Evolutionary conservation across 148 eudicot genomes (phyloP).

Genomic region (Diospyros kaki): DNA sequence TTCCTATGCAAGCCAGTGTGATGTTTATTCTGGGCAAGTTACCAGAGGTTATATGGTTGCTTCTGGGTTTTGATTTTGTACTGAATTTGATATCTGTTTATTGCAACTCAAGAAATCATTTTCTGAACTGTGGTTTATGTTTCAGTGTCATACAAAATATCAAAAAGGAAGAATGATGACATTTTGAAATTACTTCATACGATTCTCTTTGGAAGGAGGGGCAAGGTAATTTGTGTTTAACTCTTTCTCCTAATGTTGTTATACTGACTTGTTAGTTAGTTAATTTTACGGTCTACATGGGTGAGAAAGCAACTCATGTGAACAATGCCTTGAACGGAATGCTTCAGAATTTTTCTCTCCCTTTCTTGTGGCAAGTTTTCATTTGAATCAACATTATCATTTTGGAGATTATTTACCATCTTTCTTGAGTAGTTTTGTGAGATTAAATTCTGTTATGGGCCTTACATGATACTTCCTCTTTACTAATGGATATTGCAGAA

Average conservation of each 20-base stretch:
- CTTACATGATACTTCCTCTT: not conserved
- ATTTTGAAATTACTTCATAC: slow-evolving; percentile 68
- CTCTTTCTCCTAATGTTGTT: not conserved
- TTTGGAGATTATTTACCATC: no score
- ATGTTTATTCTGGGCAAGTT: not conserved
- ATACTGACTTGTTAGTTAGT: not conserved
- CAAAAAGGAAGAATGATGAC: slow-evolving; percentile 75
- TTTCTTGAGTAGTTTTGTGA: not conserved
- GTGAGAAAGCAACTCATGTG: not conserved
- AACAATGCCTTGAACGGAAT: not conserved
- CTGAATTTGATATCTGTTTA: not conserved
- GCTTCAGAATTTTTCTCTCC: no score
- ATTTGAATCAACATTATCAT: no score
- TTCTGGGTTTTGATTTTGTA: not conserved
- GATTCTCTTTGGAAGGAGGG: slow-evolving; percentile 78
- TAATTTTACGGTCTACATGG: not conserved
- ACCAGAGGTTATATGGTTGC: not conserved
- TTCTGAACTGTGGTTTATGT: slow-evolving; percentile 14
- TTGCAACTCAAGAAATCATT: slow-evolving; percentile 5
- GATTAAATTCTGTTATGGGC: not conserved
- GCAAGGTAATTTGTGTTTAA: slow-evolving; percentile 52
- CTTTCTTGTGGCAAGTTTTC: no score
- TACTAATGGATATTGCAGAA: not conserved
- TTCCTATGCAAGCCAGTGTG: not conserved
- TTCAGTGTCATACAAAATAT: slow-evolving; percentile 83